Evolutionary conservation across 78 protist genomes (phyloP).

Genomic region (Emiliania huxleyi): DNA sequence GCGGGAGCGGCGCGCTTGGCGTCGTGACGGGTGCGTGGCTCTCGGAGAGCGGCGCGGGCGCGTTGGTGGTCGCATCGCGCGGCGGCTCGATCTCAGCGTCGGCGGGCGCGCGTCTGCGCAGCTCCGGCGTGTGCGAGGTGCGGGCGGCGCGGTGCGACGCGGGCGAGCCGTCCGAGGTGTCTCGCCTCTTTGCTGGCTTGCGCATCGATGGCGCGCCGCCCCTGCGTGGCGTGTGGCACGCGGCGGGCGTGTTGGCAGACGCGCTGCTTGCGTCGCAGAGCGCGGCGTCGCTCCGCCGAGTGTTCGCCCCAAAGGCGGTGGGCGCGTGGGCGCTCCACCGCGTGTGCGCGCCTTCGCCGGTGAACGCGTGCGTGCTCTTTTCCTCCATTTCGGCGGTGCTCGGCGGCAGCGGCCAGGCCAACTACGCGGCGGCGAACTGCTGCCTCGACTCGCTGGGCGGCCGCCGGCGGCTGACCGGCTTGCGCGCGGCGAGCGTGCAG

Average conservation of each 20-base stretch:
- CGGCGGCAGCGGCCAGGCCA: constrained; percentile 48
- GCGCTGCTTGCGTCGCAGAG: background rate
- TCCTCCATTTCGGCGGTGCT: constrained; percentile 29
- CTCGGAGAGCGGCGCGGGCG: background rate
- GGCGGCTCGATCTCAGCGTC: background rate
- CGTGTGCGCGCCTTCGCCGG: background rate
- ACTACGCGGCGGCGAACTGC: constrained; percentile 40
- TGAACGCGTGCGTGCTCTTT: constrained; percentile 12
- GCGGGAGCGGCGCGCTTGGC: constrained; percentile 42
- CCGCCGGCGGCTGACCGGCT: background rate
- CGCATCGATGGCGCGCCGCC: background rate
- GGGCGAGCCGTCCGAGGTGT: background rate
- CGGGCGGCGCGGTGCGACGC: background rate
- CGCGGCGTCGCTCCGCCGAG: background rate
- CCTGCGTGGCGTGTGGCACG: background rate
- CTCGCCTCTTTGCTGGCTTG: background rate
- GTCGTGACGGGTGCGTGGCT: background rate
- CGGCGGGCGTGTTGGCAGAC: constrained; percentile 29
- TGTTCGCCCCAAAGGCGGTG: background rate
- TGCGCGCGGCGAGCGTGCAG: background rate
- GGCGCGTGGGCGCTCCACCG: background rate
- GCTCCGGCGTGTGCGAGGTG: background rate
- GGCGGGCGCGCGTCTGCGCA: background rate
- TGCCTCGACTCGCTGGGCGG: constrained; percentile 28
- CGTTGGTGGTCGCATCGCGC: background rate